Conservation (phyloP, 2,329 filamentous ascomycete species). For the Cercospora citrullina region DNA sequence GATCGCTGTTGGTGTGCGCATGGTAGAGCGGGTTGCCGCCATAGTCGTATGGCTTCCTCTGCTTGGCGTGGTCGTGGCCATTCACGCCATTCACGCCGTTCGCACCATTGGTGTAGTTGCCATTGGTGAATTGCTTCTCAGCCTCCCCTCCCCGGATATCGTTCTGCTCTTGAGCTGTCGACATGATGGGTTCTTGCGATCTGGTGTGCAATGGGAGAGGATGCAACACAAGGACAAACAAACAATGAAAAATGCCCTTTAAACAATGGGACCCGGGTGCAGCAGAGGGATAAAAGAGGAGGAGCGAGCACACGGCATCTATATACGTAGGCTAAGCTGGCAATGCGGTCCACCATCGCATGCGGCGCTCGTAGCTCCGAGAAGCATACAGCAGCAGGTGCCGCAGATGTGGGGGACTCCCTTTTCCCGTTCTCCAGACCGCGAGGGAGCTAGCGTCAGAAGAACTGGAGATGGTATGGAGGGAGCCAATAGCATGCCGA, state of each 20-base stretch:
- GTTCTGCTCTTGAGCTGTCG: slow-evolving; percentile 45
- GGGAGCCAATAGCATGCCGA: slow-evolving; percentile 24
- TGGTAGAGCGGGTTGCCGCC: slow-evolving; percentile 53
- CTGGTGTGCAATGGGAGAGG: background rate
- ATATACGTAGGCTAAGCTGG: slow-evolving; percentile 19
- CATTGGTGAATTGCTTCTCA: slow-evolving; percentile 31
- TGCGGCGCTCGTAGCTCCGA: slow-evolving; percentile 14
- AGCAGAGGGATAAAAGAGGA: slow-evolving; percentile 3
- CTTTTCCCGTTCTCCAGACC: slow-evolving; percentile 16
- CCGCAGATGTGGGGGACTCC: slow-evolving; percentile 16
- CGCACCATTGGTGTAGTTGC: slow-evolving; percentile 2
- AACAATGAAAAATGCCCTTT: background rate
- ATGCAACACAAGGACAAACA: background rate
- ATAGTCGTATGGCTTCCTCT: slow-evolving; percentile 52
- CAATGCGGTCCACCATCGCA: slow-evolving; percentile 9
- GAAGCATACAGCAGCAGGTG: background rate
- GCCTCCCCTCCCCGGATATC: slow-evolving; percentile 28
- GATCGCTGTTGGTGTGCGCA: slow-evolving; percentile 49
- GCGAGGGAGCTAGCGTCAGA: slow-evolving; percentile 9
- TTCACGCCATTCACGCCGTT: slow-evolving; percentile 30
- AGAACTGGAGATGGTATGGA: slow-evolving; percentile 15
- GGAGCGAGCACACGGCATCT: slow-evolving; percentile 16
- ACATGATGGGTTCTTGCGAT: slow-evolving; percentile 39
- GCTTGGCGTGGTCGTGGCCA: slow-evolving; percentile 44
- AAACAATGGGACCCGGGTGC: slow-evolving; percentile 11